Conservation (phyloP, 345 rosid species). For the Eucalyptus viminalis region DNA sequence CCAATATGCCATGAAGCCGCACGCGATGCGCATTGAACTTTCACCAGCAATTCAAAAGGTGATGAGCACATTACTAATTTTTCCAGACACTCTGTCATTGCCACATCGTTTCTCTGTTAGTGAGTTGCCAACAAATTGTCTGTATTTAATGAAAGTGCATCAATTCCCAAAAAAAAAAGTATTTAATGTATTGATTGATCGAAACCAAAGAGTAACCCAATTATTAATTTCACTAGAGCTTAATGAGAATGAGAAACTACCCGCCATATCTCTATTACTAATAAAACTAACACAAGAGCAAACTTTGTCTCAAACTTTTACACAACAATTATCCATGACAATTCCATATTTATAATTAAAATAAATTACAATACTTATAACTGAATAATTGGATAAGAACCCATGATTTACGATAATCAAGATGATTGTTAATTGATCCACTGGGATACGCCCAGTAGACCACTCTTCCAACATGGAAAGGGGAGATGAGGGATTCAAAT, state of each 20-base stretch:
- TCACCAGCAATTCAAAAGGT: neutral
- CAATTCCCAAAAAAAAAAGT: neutral
- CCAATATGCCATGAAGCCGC: neutral
- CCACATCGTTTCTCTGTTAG: neutral
- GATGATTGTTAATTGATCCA: neutral
- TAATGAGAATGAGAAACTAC: neutral
- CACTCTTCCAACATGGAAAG: no score
- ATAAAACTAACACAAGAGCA: neutral
- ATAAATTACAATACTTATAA: neutral
- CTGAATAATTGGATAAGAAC: neutral
- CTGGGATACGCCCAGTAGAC: no score
- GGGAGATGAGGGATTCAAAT: no score
- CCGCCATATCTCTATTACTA: neutral
- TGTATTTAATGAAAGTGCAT: neutral
- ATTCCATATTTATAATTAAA: neutral
- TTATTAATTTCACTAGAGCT: neutral
- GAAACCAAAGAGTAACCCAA: neutral
- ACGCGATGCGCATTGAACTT: neutral
- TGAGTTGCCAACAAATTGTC: neutral
- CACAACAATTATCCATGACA: neutral
- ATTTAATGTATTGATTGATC: neutral
- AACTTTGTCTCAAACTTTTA: neutral
- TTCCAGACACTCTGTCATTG: neutral
- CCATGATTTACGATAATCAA: no score
- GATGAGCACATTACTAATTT: neutral